Evolutionary conservation across 2,329 filamentous ascomycete genomes (phyloP), one percentile per base, ranked within the genome.

Genomic region (Neofusicoccum umdonicola): DNA sequence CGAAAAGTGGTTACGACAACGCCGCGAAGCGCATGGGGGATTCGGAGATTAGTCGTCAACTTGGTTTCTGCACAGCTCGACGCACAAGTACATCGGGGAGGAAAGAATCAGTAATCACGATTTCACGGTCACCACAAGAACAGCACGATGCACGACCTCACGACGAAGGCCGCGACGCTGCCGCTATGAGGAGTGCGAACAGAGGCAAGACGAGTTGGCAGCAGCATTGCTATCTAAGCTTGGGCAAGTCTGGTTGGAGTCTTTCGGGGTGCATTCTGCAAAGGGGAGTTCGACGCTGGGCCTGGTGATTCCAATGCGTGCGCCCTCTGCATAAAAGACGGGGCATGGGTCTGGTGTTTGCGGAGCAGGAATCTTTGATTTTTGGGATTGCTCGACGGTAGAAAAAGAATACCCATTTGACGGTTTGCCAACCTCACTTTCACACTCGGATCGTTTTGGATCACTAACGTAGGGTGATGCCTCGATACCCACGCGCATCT

Each of bases 391-490:
- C 9, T 47, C n/a, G 42, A 47, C 42, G 56, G 41, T 60, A 60
- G 56, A 60, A 45, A 58, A 47, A 52, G 31, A 52, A 60, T 42
- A 45, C 27, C 52, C 56, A 27, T 45, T 47, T 34, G n/a, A 58
- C 45, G 56, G 56, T 47, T 60, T 42, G 56, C 41, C 41, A 37
- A 11, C 41, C 22, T 45, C 52, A 44, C 6, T 17, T 44, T 45
- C n/a, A 57, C 37, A 19, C 37, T 17, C 27, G 27, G 6, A 12
- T 44, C 3, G 4, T 47, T 60, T 35, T 11, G 50, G 12, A 34
- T 12, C 11, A 37, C 41, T 47, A 27, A 37, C 27, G 22, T 47
- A 60, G 56, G 27, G 19, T 17, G 35, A 35, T 17, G 35, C 4
- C 41, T 6, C 41, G 41, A 19, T 35, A 31, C 22, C 11, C 11